Evolutionary conservation across 2,329 filamentous ascomycete species (phyloP).

Genomic region (Thelonectria blattea): DNA sequence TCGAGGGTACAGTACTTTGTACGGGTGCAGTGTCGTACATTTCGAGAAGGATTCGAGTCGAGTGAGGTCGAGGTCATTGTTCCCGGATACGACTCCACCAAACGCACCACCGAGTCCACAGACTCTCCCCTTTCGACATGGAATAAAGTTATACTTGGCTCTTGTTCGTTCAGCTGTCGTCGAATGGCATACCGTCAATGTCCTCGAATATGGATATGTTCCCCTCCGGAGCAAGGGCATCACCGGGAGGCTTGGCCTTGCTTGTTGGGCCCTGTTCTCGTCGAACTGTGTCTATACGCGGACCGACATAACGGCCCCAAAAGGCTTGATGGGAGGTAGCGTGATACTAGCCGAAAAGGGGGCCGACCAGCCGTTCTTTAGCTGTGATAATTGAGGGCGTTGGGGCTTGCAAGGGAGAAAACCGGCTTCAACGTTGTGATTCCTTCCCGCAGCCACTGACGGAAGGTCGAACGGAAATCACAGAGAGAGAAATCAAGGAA

Average conservation of each 20-base stretch:
- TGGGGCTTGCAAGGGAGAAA: conserved; percentile 3
- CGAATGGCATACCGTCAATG: not conserved
- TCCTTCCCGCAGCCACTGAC: conserved; percentile 19
- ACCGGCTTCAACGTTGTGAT: conserved; percentile 5
- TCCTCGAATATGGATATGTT: not conserved
- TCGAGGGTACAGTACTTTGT: not conserved
- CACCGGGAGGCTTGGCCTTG: not conserved
- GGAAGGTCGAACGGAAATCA: not conserved
- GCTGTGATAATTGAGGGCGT: not conserved
- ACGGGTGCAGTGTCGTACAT: not conserved
- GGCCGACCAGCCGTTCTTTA: conserved; percentile 1
- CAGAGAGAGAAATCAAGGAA: not conserved
- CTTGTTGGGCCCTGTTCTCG: not conserved
- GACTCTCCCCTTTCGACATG: conserved; percentile 8
- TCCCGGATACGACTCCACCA: conserved; percentile 11
- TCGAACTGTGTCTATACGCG: conserved; percentile 2
- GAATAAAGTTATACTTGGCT: conserved; percentile 23
- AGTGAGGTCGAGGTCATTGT: not conserved
- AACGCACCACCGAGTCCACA: not conserved
- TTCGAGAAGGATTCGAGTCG: not conserved
- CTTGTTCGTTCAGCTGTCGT: not conserved
- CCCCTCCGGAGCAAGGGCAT: not conserved
- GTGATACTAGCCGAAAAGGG: conserved; percentile 4
- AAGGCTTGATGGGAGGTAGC: not conserved
- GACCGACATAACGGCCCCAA: not conserved